A percentile compares a stretch with the other conserved stretches of the same genome.
phyloP scores from a whole-genome alignment of 768 basidiomycete genomes.

The Boletus barrowsii region DNA sequence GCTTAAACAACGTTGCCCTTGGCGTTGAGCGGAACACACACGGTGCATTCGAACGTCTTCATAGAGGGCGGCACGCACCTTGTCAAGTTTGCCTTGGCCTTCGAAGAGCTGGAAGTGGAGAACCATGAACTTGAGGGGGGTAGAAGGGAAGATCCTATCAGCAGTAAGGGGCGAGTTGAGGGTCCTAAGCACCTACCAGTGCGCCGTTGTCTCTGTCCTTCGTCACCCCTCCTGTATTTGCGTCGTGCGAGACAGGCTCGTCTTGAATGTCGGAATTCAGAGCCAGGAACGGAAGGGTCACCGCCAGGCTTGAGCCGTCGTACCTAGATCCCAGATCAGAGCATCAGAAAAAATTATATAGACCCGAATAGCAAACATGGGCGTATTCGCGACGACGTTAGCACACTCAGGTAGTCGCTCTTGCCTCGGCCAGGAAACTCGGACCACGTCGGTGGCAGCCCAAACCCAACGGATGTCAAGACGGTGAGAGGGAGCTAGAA shows the following conservation, averaged over 20 bases:
- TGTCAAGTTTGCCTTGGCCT: slow-evolving; percentile 28
- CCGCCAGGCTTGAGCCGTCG: slow-evolving; percentile 31
- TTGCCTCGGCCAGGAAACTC: not conserved
- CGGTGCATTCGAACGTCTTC: slow-evolving; percentile 32
- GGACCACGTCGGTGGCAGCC: slow-evolving; percentile 14
- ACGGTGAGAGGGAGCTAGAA: slow-evolving; percentile 15
- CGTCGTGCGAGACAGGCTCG: slow-evolving; percentile 17
- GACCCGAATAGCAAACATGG: too few species aligned
- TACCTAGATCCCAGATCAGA: slow-evolving; percentile 12
- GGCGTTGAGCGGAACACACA: slow-evolving; percentile 5
- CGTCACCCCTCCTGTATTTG: slow-evolving; percentile 26
- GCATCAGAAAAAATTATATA: too few species aligned
- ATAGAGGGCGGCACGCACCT: slow-evolving; percentile 25
- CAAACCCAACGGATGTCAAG: slow-evolving; percentile 21
- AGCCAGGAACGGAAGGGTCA: slow-evolving; percentile 30
- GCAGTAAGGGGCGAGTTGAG: too few species aligned
- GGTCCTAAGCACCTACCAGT: slow-evolving; percentile 11
- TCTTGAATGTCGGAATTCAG: slow-evolving; percentile 29
- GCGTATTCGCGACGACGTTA: slow-evolving; percentile 1
- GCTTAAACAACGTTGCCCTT: not conserved
- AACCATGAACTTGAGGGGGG: slow-evolving; percentile 48
- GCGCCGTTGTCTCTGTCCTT: slow-evolving; percentile 11
- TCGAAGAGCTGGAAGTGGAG: slow-evolving; percentile 15
- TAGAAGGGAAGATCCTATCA: too few species aligned
- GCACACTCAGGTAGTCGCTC: slow-evolving; percentile 4